Base-by-base conservation (phyloP, 192 early-diverging fungal genomes). In the Mortierella antarctica region DNA sequence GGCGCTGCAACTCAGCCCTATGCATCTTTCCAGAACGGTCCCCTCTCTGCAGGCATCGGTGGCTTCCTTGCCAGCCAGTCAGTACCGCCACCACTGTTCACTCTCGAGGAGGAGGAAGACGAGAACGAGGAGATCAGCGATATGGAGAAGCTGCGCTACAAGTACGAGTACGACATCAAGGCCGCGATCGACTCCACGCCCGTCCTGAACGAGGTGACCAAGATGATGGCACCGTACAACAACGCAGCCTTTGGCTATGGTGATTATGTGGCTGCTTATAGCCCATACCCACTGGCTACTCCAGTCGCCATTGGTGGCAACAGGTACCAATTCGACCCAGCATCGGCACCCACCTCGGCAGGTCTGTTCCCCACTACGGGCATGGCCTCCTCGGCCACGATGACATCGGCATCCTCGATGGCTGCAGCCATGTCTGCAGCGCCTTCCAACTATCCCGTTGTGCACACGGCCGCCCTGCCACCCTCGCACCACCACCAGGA, bases 141-240 rank as follows among this genome's bases (percentile, higher is more conserved):
- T 23, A 80, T 80, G 77, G 77, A 80, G 50, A 80, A 80, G 60
- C 23, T 80, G 54, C 69, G 77, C 6, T 80, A 80, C 65, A 71
- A 80, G 57, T 80, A 80, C 39, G 77, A 80, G 40, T 80, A 80
- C 44, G 70, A 80, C n/a, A 80, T 80, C 70, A 80, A 80, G 60
- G 69, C 77, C 15, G 77, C 77, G 1, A 80, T 80, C 42, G 70
- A 80, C 41, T 80, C 77, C 17, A 71, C 76, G 1, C 76, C 76
- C 17, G 76, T 79, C 41, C 42, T 79, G 45, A 59, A 62, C 7
- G 76, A 79, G 23, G 76, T 79, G 23, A 61, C 69, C 57, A 79
- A 70, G 59, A 64, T 72, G 54, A 80, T 72, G 68, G 20, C 63
- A 12, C 53, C 77, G 5, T 80, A 80, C 6, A 63, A 54, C 48